Base-by-base conservation (phyloP, 1,139 yeast species). In the Geotrichum cucujoidarum region DNA sequence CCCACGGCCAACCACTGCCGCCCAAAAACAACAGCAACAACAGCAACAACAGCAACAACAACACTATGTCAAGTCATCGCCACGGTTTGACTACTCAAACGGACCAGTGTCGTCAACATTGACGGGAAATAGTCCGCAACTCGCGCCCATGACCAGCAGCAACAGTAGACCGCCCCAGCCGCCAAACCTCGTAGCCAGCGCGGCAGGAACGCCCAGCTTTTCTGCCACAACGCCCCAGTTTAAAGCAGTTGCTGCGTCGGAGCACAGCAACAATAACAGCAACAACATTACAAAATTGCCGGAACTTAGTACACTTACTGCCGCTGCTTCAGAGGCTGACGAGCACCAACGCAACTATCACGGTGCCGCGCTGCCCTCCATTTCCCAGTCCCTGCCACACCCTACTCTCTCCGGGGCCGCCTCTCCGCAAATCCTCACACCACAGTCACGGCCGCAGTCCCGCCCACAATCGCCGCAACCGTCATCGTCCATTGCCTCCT, bases 371-470 rank as follows among this genome's bases (percentile, higher is more conserved):
- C 51, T 46, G 40, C 50, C 40, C 18, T 48, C 40, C 36, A 39
- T 40, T 37, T 53, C 34, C 20, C 53, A 30, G 22, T 33, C 20
- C 20, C 20, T 27, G 6, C 11, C 43, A 11, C 10, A 8, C 18
- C 10, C 22, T n/a, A 18, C 25, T 13, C 10, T 35, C 1, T 40
- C 45, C 4, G 42, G 21, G 13, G 34, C 34, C 11, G 27, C 32
- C 7, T 24, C 52, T 4, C 54, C 57, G 2, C 60, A 57, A 40
- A 60, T 59, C 25, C 47, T 60, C 49, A 59, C 63, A 11, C 62
- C 64, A 3, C 63, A 55, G 49, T 59, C 62, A 5, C 52, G 62
- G 22, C 64, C 63, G 2, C 59, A 57, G 27, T 55, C 60, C 8
- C 61, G 36, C 13, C 40, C 36, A 13, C 46, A 42, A 31, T 43